These are phyloP conservation scores for Xylaria sp. DNA, from an alignment of 2,329 filamentous ascomycete genomes.

Conservation along the genomic window DNA sequence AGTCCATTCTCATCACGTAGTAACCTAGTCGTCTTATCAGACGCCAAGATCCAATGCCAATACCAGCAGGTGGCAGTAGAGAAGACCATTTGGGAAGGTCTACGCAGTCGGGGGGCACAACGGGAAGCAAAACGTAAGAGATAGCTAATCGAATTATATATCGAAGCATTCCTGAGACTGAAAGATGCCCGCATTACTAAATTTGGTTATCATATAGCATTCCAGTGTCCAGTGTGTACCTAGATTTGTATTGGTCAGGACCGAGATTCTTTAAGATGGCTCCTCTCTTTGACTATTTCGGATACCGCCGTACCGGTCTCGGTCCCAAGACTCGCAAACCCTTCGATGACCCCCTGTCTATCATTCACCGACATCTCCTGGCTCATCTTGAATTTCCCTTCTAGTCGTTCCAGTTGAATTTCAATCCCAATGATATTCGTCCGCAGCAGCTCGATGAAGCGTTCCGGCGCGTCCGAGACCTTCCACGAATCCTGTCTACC, in stretches of 20 bases:
- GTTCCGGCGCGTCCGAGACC: conserved; percentile 29
- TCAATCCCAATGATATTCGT: conserved; percentile 30
- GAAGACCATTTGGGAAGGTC: background rate
- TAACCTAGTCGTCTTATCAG: background rate
- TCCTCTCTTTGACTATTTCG: conserved; percentile 19
- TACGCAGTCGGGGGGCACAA: background rate
- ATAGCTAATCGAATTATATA: background rate
- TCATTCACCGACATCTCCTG: conserved; percentile 28
- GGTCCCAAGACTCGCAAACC: conserved; percentile 25
- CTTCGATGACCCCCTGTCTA: conserved; percentile 22
- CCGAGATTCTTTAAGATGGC: conserved; percentile 17
- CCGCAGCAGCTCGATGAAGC: conserved; percentile 23
- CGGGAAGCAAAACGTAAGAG: background rate
- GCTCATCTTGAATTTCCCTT: conserved; percentile 34
- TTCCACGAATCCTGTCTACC: conserved; percentile 15
- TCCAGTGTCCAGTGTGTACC: background rate
- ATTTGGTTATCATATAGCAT: background rate
- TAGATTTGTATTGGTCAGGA: background rate
- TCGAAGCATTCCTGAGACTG: background rate
- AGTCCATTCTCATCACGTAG: background rate
- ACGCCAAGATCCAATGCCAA: background rate
- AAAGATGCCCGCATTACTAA: background rate
- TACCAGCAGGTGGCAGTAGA: background rate
- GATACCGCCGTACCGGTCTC: conserved; percentile 16
- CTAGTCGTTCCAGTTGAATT: conserved; percentile 20